These are phyloP conservation scores for Teunomyces kruisii DNA, from an alignment of 805 yeast species.

Conservation along the genomic window DNA sequence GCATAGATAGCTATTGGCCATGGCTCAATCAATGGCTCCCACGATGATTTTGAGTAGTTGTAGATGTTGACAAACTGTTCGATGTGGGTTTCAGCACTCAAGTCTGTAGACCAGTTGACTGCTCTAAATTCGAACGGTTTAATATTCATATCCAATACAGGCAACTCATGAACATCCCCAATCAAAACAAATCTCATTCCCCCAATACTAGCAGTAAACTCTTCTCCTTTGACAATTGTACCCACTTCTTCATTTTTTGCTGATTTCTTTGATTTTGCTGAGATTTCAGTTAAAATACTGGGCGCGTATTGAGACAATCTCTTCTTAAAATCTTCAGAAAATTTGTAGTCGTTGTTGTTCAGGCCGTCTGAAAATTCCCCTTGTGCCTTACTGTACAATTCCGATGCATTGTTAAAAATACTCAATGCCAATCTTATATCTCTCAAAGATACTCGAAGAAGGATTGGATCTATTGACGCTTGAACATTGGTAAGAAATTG, in stretches of 20 bases:
- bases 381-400: constrained; percentile 39
- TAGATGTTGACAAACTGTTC: constrained; percentile 72
- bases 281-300: constrained; percentile 53
- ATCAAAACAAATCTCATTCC: constrained; percentile 81
- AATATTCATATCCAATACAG: constrained; percentile 74
- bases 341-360: constrained; percentile 32
- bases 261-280: constrained; percentile 29
- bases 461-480: constrained; percentile 73
- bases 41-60: constrained; percentile 83
- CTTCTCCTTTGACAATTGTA: constrained; percentile 65
- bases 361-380: constrained; percentile 8
- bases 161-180: constrained; percentile 90
- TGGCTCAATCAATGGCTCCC: constrained; percentile 94
- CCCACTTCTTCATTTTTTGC: constrained; percentile 22
- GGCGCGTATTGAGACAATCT: constrained; percentile 68
- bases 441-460: constrained; percentile 78
- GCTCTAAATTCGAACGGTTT: constrained; percentile 68
- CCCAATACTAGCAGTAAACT: constrained; percentile 60
- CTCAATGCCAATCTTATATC: constrained; percentile 80
- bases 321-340: constrained; percentile 64
- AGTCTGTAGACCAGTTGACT: constrained; percentile 82
- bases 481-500: constrained; percentile 63
- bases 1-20: constrained; percentile 79
- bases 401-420: constrained; percentile 72
- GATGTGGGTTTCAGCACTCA: constrained; percentile 65